A percentile compares a stretch with the other conserved stretches of the same genome.
These are phyloP conservation scores for Fusarium pseudocircinatum DNA, from an alignment of 2,329 filamentous ascomycete species.

Conservation along the genomic window DNA sequence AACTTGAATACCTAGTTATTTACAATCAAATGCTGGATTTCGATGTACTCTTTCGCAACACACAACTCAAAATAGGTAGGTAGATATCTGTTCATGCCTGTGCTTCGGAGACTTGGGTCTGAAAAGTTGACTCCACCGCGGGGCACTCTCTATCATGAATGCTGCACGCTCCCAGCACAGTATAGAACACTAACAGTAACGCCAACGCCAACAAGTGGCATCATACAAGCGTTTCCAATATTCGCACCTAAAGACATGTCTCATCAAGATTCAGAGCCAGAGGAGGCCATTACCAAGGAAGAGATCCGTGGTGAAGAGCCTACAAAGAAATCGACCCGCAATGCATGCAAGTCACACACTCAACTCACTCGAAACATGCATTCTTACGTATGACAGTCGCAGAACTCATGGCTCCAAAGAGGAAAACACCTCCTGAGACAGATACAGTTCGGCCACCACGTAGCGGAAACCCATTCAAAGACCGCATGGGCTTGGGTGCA, in stretches of 20 bases:
- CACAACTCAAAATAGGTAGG: not conserved
- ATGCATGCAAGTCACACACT: conserved; percentile 54
- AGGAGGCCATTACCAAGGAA: conserved; percentile 55
- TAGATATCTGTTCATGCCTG: not conserved
- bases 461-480: conserved; percentile 51
- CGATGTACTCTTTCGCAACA: not conserved
- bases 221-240: not conserved
- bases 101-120: not conserved
- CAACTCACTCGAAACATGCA: not conserved
- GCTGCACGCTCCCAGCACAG: conserved; percentile 3
- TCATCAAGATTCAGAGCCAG: conserved; percentile 40
- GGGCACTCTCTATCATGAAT: conserved; percentile 21
- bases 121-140: conserved; percentile 19
- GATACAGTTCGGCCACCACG: conserved; percentile 26
- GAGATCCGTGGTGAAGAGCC: conserved; percentile 52
- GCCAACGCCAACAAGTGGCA: not conserved
- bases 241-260: conserved; percentile 34
- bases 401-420: conserved; percentile 52
- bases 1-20: not conserved
- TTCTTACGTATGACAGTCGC: conserved; percentile 32
- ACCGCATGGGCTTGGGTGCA: conserved; percentile 70
- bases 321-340: conserved; percentile 41
- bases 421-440: conserved; percentile 43
- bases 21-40: not conserved
- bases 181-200: not conserved